Evolutionary conservation across 768 basidiomycete genomes (phyloP).

Genomic region (Mycena sanguinolenta): DNA sequence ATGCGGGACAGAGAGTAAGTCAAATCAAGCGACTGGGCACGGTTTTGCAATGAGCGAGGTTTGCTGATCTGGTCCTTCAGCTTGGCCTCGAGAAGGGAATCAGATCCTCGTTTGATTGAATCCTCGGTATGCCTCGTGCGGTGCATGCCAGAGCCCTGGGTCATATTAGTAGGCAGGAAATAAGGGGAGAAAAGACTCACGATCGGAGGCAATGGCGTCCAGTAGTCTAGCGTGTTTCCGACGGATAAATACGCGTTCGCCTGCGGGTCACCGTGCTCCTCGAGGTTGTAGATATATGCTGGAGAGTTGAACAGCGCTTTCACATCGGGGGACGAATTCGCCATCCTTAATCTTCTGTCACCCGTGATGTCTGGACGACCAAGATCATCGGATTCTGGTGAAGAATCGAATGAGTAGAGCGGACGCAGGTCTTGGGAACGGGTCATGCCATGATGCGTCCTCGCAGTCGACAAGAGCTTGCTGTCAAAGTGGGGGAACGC

Average conservation of each 20-base stretch:
- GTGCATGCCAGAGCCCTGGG: constrained; percentile 75
- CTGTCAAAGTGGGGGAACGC: constrained; percentile 97
- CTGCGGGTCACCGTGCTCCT: constrained; percentile 77
- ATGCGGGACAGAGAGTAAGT: constrained; percentile 88
- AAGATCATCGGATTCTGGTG: constrained; percentile 81
- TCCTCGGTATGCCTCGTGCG: constrained; percentile 82
- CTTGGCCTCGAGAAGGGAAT: constrained; percentile 87
- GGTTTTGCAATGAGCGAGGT: constrained; percentile 86
- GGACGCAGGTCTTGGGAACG: constrained; percentile 25
- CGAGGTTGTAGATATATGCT: constrained; percentile 84
- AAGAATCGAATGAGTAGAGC: constrained; percentile 17
- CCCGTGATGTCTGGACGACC: constrained; percentile 78
- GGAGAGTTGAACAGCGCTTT: constrained; percentile 94
- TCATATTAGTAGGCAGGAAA: constrained; percentile 37
- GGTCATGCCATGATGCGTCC: constrained; percentile 67
- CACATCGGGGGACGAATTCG: constrained; percentile 93
- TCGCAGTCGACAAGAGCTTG: constrained; percentile 87
- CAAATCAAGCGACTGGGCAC: constrained; percentile 91
- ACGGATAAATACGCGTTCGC: constrained; percentile 58
- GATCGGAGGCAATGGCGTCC: constrained; percentile 83
- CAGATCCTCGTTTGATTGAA: constrained; percentile 84
- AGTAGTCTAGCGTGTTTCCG: constrained; percentile 67
- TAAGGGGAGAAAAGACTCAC: constrained; percentile 56
- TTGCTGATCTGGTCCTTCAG: constrained; percentile 82
- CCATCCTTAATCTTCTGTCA: constrained; percentile 82